Conservation (phyloP, 805 yeast species). For the Zygotorulaspora florentina region DNA sequence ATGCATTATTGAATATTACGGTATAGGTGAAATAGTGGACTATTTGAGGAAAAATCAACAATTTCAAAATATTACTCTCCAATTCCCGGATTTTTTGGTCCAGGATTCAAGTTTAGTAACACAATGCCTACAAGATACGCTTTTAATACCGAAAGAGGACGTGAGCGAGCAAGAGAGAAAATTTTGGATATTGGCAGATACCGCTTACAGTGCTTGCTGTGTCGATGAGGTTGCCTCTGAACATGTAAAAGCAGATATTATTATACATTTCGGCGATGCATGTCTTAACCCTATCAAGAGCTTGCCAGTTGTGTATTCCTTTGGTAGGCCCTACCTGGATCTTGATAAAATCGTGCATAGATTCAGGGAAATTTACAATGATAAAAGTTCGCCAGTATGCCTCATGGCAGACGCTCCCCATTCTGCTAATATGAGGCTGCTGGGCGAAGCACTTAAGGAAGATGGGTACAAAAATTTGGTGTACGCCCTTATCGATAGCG, state of each 20-base stretch:
- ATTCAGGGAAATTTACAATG: slow-evolving; percentile 43
- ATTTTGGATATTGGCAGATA: slow-evolving; percentile 87
- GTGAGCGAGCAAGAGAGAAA: slow-evolving; percentile 28
- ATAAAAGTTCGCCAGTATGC: slow-evolving; percentile 43
- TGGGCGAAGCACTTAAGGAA: slow-evolving; percentile 37
- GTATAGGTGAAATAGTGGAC: slow-evolving; percentile 44
- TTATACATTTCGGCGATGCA: slow-evolving; percentile 93
- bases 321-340: slow-evolving; percentile 65
- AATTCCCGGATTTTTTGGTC: slow-evolving; percentile 81
- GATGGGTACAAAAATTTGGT: slow-evolving; percentile 36
- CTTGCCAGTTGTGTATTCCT: slow-evolving; percentile 71
- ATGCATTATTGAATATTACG: slow-evolving; percentile 49
- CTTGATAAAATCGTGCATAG: slow-evolving; percentile 34
- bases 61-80: slow-evolving; percentile 64
- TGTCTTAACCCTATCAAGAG: slow-evolving; percentile 77
- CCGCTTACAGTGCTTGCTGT: slow-evolving; percentile 93
- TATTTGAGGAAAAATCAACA: slow-evolving; percentile 37
- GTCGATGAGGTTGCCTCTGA: slow-evolving; percentile 96
- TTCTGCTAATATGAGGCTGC: slow-evolving; percentile 40
- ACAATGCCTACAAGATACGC: slow-evolving; percentile 45
- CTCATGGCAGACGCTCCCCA: slow-evolving; percentile 76
- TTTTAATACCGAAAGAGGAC: slow-evolving; percentile 12
- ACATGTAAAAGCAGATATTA: slow-evolving; percentile 79
- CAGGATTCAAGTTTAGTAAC: slow-evolving; percentile 73
- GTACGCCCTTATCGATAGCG: slow-evolving; percentile 40